These are phyloP conservation scores for Cutaneotrichosporon mucoides DNA, from an alignment of 1,284 basidiomycete species.

Conservation along the genomic window DNA sequence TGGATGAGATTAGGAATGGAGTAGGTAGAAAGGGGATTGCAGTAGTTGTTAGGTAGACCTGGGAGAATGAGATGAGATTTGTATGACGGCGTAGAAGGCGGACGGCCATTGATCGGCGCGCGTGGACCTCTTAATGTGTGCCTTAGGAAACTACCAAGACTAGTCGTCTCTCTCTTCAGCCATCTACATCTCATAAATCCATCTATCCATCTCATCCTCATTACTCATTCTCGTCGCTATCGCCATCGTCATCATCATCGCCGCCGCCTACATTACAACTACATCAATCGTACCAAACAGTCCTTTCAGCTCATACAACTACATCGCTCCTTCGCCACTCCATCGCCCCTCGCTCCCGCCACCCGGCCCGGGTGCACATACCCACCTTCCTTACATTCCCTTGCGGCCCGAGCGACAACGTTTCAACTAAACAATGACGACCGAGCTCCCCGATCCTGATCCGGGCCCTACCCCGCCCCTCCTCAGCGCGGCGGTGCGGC, in stretches of 20 bases:
- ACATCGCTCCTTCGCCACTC: too few species aligned
- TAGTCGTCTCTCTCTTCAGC: too few species aligned
- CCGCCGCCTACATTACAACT: too few species aligned
- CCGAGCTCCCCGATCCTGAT: slow-evolving; percentile 1
- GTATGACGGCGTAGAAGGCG: not conserved
- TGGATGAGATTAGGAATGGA: slow-evolving; percentile 32
- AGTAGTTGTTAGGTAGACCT: slow-evolving; percentile 28
- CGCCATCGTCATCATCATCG: not conserved
- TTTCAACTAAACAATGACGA: not conserved
- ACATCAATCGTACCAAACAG: too few species aligned
- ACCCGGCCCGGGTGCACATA: too few species aligned
- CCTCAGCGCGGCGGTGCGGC: not conserved
- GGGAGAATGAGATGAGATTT: not conserved
- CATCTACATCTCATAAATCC: not conserved
- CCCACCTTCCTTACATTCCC: too few species aligned
- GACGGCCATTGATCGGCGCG: too few species aligned
- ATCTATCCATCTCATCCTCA: not conserved
- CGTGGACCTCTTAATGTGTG: not conserved
- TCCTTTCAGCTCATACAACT: too few species aligned
- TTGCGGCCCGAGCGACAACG: not conserved
- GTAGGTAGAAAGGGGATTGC: slow-evolving; percentile 39
- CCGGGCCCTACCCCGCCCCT: not conserved
- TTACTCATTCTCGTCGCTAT: not conserved
- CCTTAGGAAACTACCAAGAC: not conserved
- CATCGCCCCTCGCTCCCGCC: too few species aligned